A percentile compares a stretch with the other conserved stretches of the same genome.
These are phyloP conservation scores for Rhizoclosmatium globosum DNA, from an alignment of 192 early-diverging fungal species.

Conservation along the genomic window DNA sequence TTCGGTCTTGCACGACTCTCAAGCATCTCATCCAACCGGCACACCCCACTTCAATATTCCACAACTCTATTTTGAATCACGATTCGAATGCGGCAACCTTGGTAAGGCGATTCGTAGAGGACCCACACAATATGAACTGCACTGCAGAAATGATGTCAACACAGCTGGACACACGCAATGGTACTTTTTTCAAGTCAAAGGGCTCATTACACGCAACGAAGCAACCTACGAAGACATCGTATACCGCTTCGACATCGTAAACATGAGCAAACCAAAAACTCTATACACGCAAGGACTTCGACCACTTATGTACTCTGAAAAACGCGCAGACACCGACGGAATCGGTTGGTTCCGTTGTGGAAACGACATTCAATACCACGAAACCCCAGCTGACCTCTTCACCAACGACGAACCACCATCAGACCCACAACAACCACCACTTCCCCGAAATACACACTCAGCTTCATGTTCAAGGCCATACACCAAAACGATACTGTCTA, in stretches of 20 bases:
- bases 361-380: conserved; percentile 43
- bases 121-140: conserved; percentile 42
- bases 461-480: conserved; percentile 40
- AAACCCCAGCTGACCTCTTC: not conserved
- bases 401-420: conserved; percentile 7
- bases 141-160: conserved; percentile 40
- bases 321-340: not conserved
- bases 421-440: not conserved
- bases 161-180: conserved; percentile 47
- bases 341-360: conserved; percentile 54
- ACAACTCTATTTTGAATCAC: conserved; percentile 50
- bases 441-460: conserved; percentile 36
- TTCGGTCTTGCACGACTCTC: not conserved
- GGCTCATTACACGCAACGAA: conserved; percentile 22
- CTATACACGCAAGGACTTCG: conserved; percentile 45
- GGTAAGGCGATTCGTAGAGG: conserved; percentile 36
- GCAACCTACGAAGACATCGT: conserved; percentile 15
- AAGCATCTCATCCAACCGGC: not conserved
- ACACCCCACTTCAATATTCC: not conserved
- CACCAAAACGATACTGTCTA: conserved; percentile 46
- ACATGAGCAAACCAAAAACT: conserved; percentile 48
- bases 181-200: conserved; percentile 47
- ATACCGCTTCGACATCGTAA: conserved; percentile 51
- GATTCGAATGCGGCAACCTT: conserved; percentile 59
- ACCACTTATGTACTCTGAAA: conserved; percentile 48